Base-by-base conservation (phyloP, 345 rosid species). In the Aegle marmelos region DNA sequence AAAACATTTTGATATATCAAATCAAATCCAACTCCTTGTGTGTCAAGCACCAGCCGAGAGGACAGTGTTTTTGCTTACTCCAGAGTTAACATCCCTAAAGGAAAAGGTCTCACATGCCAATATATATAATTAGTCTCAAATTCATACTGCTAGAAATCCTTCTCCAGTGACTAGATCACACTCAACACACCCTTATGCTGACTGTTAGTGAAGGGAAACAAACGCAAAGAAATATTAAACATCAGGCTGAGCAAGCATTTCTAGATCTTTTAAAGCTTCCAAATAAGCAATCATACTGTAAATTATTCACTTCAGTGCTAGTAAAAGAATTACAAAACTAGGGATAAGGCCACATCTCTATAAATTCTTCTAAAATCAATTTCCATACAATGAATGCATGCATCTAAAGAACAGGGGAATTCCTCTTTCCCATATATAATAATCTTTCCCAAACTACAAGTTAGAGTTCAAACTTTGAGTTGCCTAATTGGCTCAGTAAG, bases 401-500 rank as follows among this genome's bases (percentile, higher is more conserved):
- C 62, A 45, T 8, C 24, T 28, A 1, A 75, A 61, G 69, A 37
- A 57, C 24, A n/a, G 7, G n/a, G 24, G 58, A 31, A 56, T 59
- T 78, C 72, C 37, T 37, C 41, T 72, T 45, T 16, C 16, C 54
- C 28, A 54, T 45, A 45, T 39, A 9, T 22, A 28, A 36, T 53
- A 37, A n/a, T 68, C 39, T 17, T n/a, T n/a, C 17, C 69, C 13
- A 75, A 54, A 56, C 22, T 56, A 33, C 69, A 62, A 50, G 41
- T 89, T 79, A 89, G 66, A 90, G 91, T 78, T 90, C 89, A 74
- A 65, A 6, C 77, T 81, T 90, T 41, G 91, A 45, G 77, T 67
- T 79, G 66, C 97, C 95, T 4, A 96, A 82, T 62, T 82, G 85
- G 76, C 98, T 89, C 62, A 95, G 72, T 79, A 93, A 69, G 80